A percentile compares a stretch with the other conserved stretches of the same genome.
Conservation (phyloP, 2,329 filamentous ascomycete species). For the Curvularia verruculosa region DNA sequence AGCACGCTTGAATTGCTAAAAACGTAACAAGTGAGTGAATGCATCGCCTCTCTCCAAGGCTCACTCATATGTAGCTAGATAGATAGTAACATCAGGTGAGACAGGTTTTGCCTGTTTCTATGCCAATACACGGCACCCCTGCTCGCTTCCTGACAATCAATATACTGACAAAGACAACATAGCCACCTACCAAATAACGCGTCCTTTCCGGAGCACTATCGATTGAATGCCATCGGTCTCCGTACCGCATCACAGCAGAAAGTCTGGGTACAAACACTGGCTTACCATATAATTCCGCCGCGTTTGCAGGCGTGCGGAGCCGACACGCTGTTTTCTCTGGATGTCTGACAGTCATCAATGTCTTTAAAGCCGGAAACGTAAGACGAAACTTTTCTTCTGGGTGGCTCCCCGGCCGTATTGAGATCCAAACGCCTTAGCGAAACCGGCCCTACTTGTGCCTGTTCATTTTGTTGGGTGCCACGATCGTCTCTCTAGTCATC, state of each 20-base stretch:
- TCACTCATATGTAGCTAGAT: neutral
- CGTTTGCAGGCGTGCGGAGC: constrained; percentile 6
- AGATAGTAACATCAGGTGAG: too few species aligned
- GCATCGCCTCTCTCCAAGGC: constrained; percentile 1
- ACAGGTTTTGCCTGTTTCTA: neutral
- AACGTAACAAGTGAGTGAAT: neutral
- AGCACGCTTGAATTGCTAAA: neutral
- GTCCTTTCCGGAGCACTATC: neutral
- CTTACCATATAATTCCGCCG: constrained; percentile 3
- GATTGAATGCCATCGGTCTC: neutral
- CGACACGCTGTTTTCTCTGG: constrained; percentile 10
- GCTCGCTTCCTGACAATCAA: constrained; percentile 10
- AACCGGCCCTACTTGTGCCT: constrained; percentile 1
- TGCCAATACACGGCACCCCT: constrained; percentile 5
- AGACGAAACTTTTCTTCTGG: constrained; percentile 7
- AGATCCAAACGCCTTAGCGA: constrained; percentile 8
- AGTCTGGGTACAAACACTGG: neutral
- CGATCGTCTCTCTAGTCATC: neutral
- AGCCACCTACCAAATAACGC: constrained; percentile 10
- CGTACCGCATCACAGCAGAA: neutral
- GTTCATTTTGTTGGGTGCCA: constrained; percentile 1
- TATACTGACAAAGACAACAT: constrained; percentile 5
- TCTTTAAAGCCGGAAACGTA: neutral
- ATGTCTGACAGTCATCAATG: constrained; percentile 7
- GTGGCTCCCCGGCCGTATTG: neutral